phyloP scores from a whole-genome alignment of 768 basidiomycete species.

The Dioszegia hungarica region DNA sequence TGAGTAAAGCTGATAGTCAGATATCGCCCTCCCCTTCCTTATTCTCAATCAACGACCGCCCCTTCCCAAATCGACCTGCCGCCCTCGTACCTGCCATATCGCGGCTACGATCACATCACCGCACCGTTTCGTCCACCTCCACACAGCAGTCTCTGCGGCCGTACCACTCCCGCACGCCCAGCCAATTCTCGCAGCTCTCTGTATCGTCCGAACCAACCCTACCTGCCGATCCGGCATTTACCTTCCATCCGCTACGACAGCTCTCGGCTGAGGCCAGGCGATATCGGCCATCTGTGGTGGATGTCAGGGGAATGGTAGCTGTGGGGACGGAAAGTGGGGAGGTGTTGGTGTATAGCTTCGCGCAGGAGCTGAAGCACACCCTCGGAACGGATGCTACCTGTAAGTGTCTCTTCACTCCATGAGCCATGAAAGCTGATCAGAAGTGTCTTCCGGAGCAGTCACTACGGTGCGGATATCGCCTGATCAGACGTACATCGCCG shows the following conservation, averaged over 20 bases:
- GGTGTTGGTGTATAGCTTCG: conserved; percentile 81
- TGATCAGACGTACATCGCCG: conserved; percentile 87
- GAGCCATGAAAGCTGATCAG: background rate
- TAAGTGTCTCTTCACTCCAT: conserved; percentile 45
- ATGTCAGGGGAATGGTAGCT: conserved; percentile 82
- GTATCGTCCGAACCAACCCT: conserved; percentile 8
- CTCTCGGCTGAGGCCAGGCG: conserved; percentile 22
- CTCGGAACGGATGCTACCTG: conserved; percentile 68
- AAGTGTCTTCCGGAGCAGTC: conserved; percentile 12
- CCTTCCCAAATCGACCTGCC: conserved; percentile 9
- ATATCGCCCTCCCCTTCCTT: conserved; percentile 3
- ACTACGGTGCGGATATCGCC: conserved; percentile 59
- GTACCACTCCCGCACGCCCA: conserved; percentile 20
- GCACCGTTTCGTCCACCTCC: conserved; percentile 33
- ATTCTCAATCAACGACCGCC: conserved; percentile 12
- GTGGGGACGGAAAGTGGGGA: conserved; percentile 77
- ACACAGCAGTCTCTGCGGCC: conserved; percentile 17
- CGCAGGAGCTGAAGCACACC: conserved; percentile 72
- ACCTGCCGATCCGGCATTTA: conserved; percentile 24
- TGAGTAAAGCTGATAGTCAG: background rate
- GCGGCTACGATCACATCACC: conserved; percentile 46
- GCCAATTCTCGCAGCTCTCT: conserved; percentile 35
- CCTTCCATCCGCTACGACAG: conserved; percentile 34
- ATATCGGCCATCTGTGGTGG: conserved; percentile 61
- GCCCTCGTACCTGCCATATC: conserved; percentile 35